phyloP scores from a whole-genome alignment of 73 alveolate genomes.

The Breviolum minutum region DNA sequence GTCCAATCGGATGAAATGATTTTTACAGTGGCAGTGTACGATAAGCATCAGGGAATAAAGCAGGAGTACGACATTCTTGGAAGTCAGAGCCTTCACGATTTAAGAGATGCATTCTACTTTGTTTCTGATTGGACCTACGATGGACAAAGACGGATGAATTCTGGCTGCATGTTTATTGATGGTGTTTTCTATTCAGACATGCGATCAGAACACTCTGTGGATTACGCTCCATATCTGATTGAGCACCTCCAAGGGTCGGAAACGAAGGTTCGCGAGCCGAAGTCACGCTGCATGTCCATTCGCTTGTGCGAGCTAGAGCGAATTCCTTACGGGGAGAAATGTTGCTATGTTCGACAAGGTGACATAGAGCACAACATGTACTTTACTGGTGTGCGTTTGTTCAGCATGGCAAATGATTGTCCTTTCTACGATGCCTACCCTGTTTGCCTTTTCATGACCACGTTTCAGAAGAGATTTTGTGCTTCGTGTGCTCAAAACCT shows the following conservation, averaged over 20 bases:
- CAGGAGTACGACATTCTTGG: slow-evolving; percentile 74
- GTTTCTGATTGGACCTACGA: slow-evolving; percentile 31
- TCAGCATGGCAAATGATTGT: neutral
- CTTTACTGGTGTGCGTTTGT: slow-evolving; percentile 49
- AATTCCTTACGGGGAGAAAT: slow-evolving; percentile 56
- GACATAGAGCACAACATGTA: slow-evolving; percentile 32
- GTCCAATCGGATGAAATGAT: neutral
- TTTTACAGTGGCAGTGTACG: slow-evolving; percentile 9
- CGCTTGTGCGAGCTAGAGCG: slow-evolving; percentile 15
- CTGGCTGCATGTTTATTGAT: slow-evolving; percentile 70
- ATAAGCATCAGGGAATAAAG: neutral
- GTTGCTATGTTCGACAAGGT: slow-evolving; percentile 53
- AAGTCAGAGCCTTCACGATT: slow-evolving; percentile 34
- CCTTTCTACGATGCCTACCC: slow-evolving; percentile 43
- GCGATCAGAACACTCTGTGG: slow-evolving; percentile 11
- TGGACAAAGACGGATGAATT: slow-evolving; percentile 51
- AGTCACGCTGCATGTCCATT: slow-evolving; percentile 20
- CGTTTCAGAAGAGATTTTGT: neutral
- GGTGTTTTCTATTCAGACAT: slow-evolving; percentile 43
- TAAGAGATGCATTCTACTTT: slow-evolving; percentile 64
- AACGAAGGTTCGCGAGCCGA: neutral
- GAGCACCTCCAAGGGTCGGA: neutral
- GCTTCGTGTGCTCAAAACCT: neutral
- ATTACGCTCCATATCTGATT: slow-evolving; percentile 44
- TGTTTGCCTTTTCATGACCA: neutral